A percentile compares a stretch with the other conserved stretches of the same genome.
phyloP scores from a whole-genome alignment of 2,329 filamentous ascomycete species.

The Thelonectria discophora region DNA sequence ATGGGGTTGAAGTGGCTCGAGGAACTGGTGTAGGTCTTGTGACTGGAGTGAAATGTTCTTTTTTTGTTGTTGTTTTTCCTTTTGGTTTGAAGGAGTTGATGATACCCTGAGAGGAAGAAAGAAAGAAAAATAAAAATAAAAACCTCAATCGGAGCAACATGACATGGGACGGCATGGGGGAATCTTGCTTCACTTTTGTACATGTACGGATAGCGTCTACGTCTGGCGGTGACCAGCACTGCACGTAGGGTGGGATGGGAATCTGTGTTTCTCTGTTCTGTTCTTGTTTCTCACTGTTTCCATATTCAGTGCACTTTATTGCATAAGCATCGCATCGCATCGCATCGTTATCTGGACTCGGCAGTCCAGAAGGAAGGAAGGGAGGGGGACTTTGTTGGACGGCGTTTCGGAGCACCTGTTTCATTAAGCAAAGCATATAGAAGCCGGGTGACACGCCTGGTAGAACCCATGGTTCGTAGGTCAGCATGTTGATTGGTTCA shows the following conservation, averaged over 20 bases:
- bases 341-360: background rate
- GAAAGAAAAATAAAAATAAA: background rate
- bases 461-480: background rate
- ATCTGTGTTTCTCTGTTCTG: slow-evolving; percentile 4
- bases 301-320: background rate
- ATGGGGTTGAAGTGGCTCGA: no score
- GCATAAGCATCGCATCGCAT: background rate
- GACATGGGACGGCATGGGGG: background rate
- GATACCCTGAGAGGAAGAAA: slow-evolving; percentile 1
- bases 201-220: slow-evolving; percentile 23
- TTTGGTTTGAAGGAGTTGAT: slow-evolving; percentile 33
- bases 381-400: no score
- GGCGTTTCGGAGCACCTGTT: no score
- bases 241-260: slow-evolving; percentile 16
- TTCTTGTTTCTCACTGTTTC: slow-evolving; percentile 4
- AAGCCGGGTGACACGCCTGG: slow-evolving; percentile 3
- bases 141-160: background rate
- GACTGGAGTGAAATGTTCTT: no score
- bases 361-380: no score
- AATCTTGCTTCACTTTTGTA: background rate
- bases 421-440: no score
- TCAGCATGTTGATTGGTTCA: background rate
- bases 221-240: background rate
- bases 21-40: no score
- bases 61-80: slow-evolving; percentile 62